A percentile compares a stretch with the other conserved stretches of the same genome.
Conservation (phyloP, 768 basidiomycete genomes). For the Amyloporia xantha region DNA sequence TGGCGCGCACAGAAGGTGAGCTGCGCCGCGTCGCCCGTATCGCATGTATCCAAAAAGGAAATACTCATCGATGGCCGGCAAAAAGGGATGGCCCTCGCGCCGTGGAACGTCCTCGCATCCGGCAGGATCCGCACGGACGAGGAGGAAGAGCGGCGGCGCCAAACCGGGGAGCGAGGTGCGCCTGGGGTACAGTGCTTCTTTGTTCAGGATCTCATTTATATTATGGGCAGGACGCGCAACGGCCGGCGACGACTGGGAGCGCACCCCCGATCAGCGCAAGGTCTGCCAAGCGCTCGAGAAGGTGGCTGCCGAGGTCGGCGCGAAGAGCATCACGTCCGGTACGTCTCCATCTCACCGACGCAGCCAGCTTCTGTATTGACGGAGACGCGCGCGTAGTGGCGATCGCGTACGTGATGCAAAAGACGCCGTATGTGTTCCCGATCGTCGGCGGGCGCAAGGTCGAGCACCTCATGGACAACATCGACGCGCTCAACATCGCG, state of each 20-base stretch:
- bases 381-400: constrained; percentile 28
- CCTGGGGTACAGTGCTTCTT: too few relatives aligned
- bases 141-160: constrained; percentile 17
- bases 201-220: too few relatives aligned
- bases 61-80: too few relatives aligned
- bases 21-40: not conserved
- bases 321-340: constrained; percentile 11
- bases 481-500: constrained; percentile 40
- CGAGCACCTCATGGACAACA: constrained; percentile 39
- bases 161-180: constrained; percentile 21
- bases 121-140: constrained; percentile 18
- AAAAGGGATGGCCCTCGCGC: constrained; percentile 21
- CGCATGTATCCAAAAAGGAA: not conserved
- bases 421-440: constrained; percentile 42
- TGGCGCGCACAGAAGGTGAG: constrained; percentile 27
- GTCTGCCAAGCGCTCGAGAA: constrained; percentile 42
- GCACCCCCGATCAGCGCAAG: constrained; percentile 37
- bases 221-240: constrained; percentile 27
- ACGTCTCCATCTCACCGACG: not conserved
- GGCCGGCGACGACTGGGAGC: constrained; percentile 32
- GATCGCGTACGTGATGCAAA: constrained; percentile 46
- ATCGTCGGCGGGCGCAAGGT: constrained; percentile 44
- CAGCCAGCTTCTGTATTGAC: not conserved
- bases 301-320: constrained; percentile 44
- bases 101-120: constrained; percentile 16